phyloP scores from a whole-genome alignment of 148 eudicot species.

The Hydrangea macrophylla region DNA sequence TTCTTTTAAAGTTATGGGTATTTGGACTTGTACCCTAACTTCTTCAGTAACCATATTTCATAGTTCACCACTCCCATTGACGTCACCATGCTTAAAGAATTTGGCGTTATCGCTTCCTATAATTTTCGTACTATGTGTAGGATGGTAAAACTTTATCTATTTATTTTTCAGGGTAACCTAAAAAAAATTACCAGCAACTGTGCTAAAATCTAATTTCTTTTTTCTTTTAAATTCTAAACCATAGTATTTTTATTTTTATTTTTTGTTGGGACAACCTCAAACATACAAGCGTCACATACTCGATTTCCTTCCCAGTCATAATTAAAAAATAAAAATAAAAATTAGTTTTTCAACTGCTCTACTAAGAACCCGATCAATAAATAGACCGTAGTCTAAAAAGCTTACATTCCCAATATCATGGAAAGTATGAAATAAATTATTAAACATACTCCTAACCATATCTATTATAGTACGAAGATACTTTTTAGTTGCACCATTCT shows the following conservation, averaged over 20 bases:
- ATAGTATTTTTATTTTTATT: too few relatives aligned
- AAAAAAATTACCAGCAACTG: background rate
- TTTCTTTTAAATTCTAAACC: too few relatives aligned
- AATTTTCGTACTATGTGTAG: background rate
- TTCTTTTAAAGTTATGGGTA: too few relatives aligned
- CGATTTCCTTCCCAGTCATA: background rate
- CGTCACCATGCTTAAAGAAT: background rate
- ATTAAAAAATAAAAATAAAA: conserved; percentile 3
- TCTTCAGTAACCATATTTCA: too few relatives aligned
- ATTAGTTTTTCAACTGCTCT: background rate
- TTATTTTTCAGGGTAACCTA: background rate
- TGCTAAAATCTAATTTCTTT: background rate
- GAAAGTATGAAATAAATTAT: background rate
- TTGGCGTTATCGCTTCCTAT: background rate
- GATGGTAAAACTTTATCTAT: background rate
- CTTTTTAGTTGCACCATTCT: too few relatives aligned
- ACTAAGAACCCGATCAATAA: background rate
- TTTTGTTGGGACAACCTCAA: conserved; percentile 4
- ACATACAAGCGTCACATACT: conserved; percentile 10
- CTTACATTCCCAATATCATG: background rate
- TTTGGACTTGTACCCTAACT: too few relatives aligned
- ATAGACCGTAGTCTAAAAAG: background rate
- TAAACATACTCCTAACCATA: background rate
- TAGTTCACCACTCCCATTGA: background rate
- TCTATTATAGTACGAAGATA: too few relatives aligned